phyloP scores from a whole-genome alignment of 306 rosid genomes.

The Vigna angularis region DNA sequence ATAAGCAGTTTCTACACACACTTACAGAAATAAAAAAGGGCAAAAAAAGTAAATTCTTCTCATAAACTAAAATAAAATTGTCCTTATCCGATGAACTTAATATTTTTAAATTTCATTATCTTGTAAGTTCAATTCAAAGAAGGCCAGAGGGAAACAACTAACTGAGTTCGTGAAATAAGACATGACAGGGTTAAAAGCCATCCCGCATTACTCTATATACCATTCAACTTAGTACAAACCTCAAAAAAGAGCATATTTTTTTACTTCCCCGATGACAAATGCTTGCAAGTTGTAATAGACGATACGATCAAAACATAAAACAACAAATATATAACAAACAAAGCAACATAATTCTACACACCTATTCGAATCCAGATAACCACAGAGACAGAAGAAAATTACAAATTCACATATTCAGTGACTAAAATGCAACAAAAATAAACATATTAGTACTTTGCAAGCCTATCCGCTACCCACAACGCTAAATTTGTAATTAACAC shows the following conservation, averaged over 20 bases:
- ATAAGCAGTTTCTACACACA: too few relatives aligned
- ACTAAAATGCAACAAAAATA: not conserved
- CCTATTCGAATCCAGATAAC: not conserved
- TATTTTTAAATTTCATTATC: too few relatives aligned
- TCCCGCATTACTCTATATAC: not conserved
- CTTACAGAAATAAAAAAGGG: too few relatives aligned
- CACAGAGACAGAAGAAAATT: not conserved
- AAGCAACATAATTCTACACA: not conserved
- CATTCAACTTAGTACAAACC: not conserved
- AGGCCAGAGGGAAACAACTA: too few relatives aligned
- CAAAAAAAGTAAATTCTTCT: too few relatives aligned
- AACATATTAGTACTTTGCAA: not conserved
- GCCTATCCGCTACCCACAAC: not conserved
- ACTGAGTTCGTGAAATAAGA: not conserved
- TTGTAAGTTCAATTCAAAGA: too few relatives aligned
- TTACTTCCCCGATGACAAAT: not conserved
- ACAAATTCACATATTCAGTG: not conserved
- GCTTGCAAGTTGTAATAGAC: not conserved
- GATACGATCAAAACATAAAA: not conserved
- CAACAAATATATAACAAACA: not conserved
- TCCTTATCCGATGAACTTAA: too few relatives aligned
- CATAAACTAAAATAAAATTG: too few relatives aligned
- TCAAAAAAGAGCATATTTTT: not conserved
- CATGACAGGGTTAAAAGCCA: not conserved
- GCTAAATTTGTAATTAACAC: slow-evolving; percentile 2